Evolutionary conservation across 352 stramenopile genomes (phyloP).

Genomic region (Halophytophthora batemanensis): DNA sequence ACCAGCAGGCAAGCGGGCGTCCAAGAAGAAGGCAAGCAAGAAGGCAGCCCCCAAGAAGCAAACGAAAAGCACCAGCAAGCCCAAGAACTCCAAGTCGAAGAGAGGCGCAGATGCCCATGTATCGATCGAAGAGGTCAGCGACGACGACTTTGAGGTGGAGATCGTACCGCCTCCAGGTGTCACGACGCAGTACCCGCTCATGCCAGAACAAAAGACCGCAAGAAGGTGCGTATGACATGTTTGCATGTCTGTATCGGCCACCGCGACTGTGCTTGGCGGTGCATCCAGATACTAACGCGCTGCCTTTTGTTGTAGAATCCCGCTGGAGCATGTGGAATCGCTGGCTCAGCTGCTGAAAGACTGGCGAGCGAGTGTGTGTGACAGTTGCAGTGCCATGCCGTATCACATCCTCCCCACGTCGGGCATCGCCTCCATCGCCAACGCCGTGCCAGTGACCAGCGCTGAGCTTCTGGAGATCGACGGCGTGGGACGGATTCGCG

Average conservation of each 20-base stretch:
- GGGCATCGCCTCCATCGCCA: constrained; percentile 79
- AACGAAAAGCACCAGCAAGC: constrained; percentile 19
- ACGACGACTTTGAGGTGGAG: constrained; percentile 62
- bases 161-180: constrained; percentile 26
- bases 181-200: constrained; percentile 47
- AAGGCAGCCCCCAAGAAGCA: constrained; percentile 33
- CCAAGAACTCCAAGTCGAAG: constrained; percentile 33
- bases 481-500: constrained; percentile 73
- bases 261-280: not conserved
- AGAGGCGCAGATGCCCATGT: constrained; percentile 33
- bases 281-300: not conserved
- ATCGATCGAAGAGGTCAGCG: constrained; percentile 54
- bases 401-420: constrained; percentile 84
- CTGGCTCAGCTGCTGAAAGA: constrained; percentile 82
- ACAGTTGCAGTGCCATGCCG: constrained; percentile 84
- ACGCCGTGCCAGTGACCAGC: constrained; percentile 70
- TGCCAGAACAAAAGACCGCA: constrained; percentile 39
- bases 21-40: constrained; percentile 33
- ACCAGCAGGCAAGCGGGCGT: constrained; percentile 15
- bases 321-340: constrained; percentile 60
- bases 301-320: constrained; percentile 40
- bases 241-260: not conserved
- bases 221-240: constrained; percentile 46
- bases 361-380: constrained; percentile 82
- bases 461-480: constrained; percentile 80